A percentile compares a stretch with the other conserved stretches of the same genome.
Evolutionary conservation across 805 yeast genomes (phyloP).

Genomic region (Yarrowia sp.): DNA sequence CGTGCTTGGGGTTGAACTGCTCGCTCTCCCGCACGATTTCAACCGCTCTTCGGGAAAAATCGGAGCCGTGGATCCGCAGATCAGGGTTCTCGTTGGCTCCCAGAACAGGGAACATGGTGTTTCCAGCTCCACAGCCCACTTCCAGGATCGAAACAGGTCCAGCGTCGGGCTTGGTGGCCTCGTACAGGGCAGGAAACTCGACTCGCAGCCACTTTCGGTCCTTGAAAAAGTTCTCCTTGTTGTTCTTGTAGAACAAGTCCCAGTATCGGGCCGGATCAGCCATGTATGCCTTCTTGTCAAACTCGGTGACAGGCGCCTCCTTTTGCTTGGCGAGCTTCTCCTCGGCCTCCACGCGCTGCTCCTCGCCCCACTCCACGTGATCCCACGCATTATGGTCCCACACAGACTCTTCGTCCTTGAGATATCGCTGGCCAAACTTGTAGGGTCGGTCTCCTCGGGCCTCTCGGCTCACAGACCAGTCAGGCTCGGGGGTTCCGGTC

Average conservation of each 20-base stretch:
- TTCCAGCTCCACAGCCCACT: slow-evolving; percentile 98
- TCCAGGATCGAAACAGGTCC: slow-evolving; percentile 81
- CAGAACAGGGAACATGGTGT: slow-evolving; percentile 90
- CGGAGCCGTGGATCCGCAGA: slow-evolving; percentile 80
- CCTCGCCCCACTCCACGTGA: slow-evolving; percentile 97
- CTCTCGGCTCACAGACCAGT: slow-evolving; percentile 31
- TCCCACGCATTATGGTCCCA: slow-evolving; percentile 97
- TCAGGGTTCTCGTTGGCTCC: slow-evolving; percentile 82
- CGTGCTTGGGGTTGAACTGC: slow-evolving; percentile 63
- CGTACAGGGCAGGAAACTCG: slow-evolving; percentile 87
- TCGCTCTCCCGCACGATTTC: slow-evolving; percentile 76
- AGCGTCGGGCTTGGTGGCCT: slow-evolving; percentile 73
- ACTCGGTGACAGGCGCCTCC: slow-evolving; percentile 84
- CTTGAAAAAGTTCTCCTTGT: slow-evolving; percentile 92
- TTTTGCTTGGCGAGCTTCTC: slow-evolving; percentile 75
- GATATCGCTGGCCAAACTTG: slow-evolving; percentile 84
- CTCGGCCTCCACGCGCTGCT: slow-evolving; percentile 77
- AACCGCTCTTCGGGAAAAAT: slow-evolving; percentile 88
- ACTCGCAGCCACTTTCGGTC: slow-evolving; percentile 95
- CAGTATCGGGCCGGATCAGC: slow-evolving; percentile 90
- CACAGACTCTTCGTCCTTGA: slow-evolving; percentile 73
- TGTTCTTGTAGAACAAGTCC: slow-evolving; percentile 92
- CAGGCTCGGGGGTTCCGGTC: slow-evolving; percentile 30
- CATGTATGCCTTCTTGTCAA: slow-evolving; percentile 78
- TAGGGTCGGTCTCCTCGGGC: slow-evolving; percentile 73